A percentile compares a stretch with the other conserved stretches of the same genome.
phyloP scores from a whole-genome alignment of 495 filamentous ascomycete species.

The Parachaetomium inaequale region DNA sequence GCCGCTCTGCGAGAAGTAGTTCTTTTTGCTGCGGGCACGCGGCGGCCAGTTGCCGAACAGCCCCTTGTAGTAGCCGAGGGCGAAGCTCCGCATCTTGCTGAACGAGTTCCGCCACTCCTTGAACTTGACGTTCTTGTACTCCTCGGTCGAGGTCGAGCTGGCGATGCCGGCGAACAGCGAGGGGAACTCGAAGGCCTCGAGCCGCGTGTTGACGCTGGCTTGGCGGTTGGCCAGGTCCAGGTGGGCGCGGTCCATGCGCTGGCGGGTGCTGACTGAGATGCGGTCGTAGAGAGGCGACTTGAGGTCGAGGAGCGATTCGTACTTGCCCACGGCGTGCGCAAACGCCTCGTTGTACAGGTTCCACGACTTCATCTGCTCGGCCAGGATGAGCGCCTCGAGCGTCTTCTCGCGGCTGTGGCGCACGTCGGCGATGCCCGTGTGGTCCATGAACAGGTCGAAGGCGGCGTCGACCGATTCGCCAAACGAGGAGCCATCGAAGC shows the following conservation, averaged over 20 bases:
- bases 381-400: slow-evolving; percentile 81
- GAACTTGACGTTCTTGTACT: slow-evolving; percentile 75
- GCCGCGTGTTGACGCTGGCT: slow-evolving; percentile 59
- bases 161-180: slow-evolving; percentile 85
- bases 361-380: slow-evolving; percentile 77
- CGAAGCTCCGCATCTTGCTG: slow-evolving; percentile 66
- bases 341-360: slow-evolving; percentile 87
- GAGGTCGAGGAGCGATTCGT: slow-evolving; percentile 66
- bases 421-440: slow-evolving; percentile 74
- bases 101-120: slow-evolving; percentile 77
- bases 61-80: slow-evolving; percentile 73
- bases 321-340: slow-evolving; percentile 87
- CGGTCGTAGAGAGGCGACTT: slow-evolving; percentile 63
- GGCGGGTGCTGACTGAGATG: slow-evolving; percentile 67
- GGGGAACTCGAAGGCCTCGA: slow-evolving; percentile 84
- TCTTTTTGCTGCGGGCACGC: slow-evolving; percentile 87
- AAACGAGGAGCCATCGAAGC: slow-evolving; percentile 74
- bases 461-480: slow-evolving; percentile 70
- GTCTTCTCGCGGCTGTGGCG: slow-evolving; percentile 82
- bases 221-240: slow-evolving; percentile 72
- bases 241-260: slow-evolving; percentile 74
- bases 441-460: slow-evolving; percentile 72
- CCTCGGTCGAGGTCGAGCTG: slow-evolving; percentile 67
- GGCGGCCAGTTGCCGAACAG: slow-evolving; percentile 93
- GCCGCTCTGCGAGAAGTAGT: slow-evolving; percentile 77